phyloP scores from a whole-genome alignment of 805 yeast species.

The Vanderwaltozyma polyspora region DNA sequence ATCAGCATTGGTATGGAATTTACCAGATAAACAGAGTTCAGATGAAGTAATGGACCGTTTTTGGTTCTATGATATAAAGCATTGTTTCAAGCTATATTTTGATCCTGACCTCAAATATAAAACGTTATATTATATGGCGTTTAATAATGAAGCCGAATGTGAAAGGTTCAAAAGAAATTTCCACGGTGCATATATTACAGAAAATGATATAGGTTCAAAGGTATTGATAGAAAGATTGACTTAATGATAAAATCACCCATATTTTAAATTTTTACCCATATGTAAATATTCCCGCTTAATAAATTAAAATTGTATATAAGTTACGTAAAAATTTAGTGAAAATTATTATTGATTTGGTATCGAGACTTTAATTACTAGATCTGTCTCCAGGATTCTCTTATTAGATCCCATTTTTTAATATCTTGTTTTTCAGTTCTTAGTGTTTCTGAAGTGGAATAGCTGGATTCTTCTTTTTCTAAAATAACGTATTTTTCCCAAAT shows the following conservation, averaged over 20 bases:
- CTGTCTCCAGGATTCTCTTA: conserved; percentile 60
- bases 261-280: too few relatives aligned
- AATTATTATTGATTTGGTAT: too few relatives aligned
- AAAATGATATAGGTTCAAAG: conserved; percentile 5
- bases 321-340: too few relatives aligned
- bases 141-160: conserved; percentile 37
- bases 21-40: conserved; percentile 15
- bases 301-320: not conserved
- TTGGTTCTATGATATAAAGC: conserved; percentile 25
- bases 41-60: conserved; percentile 12
- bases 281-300: too few relatives aligned
- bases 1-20: conserved; percentile 22
- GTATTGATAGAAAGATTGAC: conserved; percentile 14
- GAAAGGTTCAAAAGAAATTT: conserved; percentile 38
- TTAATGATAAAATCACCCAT: conserved; percentile 1
- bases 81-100: conserved; percentile 20
- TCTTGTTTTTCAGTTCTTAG: conserved; percentile 13
- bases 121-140: conserved; percentile 25
- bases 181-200: conserved; percentile 33
- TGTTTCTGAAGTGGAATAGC: conserved; percentile 14
- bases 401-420: conserved; percentile 40
- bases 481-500: conserved; percentile 83
- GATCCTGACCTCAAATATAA: conserved; percentile 11
- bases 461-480: conserved; percentile 34
- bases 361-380: conserved; percentile 9